Conservation (phyloP, 768 basidiomycete genomes). For the Rhodotorula taiwanensis region DNA sequence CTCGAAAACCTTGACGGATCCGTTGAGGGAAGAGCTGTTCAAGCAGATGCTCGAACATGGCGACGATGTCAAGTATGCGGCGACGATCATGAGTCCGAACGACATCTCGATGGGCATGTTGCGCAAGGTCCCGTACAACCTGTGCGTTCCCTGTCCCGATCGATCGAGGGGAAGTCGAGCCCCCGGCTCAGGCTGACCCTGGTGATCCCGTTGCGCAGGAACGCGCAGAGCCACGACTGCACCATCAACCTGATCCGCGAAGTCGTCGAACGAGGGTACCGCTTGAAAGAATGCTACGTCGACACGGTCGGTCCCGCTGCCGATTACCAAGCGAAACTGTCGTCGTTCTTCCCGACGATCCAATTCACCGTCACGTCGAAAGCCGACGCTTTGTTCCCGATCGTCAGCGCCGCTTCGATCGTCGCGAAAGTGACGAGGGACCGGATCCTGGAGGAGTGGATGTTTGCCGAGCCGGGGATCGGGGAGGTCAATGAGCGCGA, state of each 20-base stretch:
- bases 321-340: conserved; percentile 77
- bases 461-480: conserved; percentile 48
- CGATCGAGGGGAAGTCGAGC: no score
- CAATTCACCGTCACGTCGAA: conserved; percentile 82
- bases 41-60: conserved; percentile 56
- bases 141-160: conserved; percentile 45
- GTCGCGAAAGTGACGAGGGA: conserved; percentile 96
- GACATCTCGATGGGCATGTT: conserved; percentile 90
- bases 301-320: conserved; percentile 85
- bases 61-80: conserved; percentile 42
- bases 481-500: neutral
- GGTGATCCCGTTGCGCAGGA: conserved; percentile 43
- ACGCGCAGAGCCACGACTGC: conserved; percentile 78
- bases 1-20: conserved; percentile 79
- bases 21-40: conserved; percentile 60
- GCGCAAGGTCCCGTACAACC: conserved; percentile 68
- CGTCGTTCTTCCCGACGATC: conserved; percentile 68
- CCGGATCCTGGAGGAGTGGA: conserved; percentile 78
- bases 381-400: conserved; percentile 92
- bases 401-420: conserved; percentile 95
- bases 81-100: conserved; percentile 65
- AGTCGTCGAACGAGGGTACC: conserved; percentile 70
- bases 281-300: conserved; percentile 83
- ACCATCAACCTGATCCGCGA: conserved; percentile 82
- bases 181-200: neutral